Evolutionary conservation across 2,329 filamentous ascomycete genomes (phyloP), one percentile per base, ranked within the genome.

Genomic region (Monosporascus sp.): DNA sequence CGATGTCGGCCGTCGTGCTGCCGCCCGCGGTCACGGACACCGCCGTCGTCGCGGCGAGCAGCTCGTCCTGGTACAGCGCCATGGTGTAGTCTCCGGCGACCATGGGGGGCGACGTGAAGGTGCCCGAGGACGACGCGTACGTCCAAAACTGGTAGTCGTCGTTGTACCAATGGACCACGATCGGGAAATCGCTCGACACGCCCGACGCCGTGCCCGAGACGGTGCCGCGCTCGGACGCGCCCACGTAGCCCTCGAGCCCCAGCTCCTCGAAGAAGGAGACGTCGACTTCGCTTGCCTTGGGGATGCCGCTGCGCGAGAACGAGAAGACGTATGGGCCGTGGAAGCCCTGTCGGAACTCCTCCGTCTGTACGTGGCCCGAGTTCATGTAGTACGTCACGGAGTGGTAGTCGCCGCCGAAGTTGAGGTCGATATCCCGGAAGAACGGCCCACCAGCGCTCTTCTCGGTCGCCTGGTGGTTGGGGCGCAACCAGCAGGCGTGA

Each of bases 381-480:
- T 85, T 85, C 75, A 82, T 82, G 68, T 83, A 85, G 66, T 79
- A 84, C 58, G 81, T 83, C 0, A 85, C 71, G 7, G 71, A 78
- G 46, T 71, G 79, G 62, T 73, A 77, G 22, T 71, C 67, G 1
- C 76, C 78, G 7, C 71, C 76, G 36, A 79, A 79, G 66, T 85
- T 84, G 37, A 76, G 71, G 68, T 83, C 76, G 62, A 83, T 82
- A 55, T 83, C 80, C 3, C 70, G 64, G 68, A 71, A 70, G 71
- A 85, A 85, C 2, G 82, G 82, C 0, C 82, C 82, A 8, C 82
- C 82, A 2, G 80, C 79, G 3, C 78, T 79, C 34, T 72, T 74
- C 59, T 85, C 82, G 49, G 83, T 84, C 6, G 72, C 70, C 46
- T 77, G 73, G 38, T 68, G 61, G 72, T 58, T 76, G 61, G 59